phyloP scores from a whole-genome alignment of 768 basidiomycete genomes.

The Rhodotorula taiwanensis region DNA sequence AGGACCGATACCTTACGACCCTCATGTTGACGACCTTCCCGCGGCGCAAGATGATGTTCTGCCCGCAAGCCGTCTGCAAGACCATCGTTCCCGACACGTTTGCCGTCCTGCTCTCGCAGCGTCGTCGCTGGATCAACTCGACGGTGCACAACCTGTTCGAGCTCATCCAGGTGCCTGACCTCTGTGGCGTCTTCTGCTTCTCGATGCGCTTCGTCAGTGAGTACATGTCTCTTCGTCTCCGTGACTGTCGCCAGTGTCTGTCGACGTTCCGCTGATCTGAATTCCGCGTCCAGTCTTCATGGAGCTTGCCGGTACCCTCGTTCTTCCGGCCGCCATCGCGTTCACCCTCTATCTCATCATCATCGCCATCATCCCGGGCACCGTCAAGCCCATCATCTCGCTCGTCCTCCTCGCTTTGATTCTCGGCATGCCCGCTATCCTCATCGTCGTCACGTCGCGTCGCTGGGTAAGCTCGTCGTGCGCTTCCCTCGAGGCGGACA shows the following conservation, averaged over 20 bases:
- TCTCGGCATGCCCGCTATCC: slow-evolving; percentile 86
- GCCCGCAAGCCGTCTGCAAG: slow-evolving; percentile 97
- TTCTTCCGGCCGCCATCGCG: slow-evolving; percentile 91
- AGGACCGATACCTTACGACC: slow-evolving; percentile 97
- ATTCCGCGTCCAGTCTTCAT: slow-evolving; percentile 55
- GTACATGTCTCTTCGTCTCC: background rate
- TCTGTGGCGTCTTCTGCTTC: slow-evolving; percentile 99
- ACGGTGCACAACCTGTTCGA: slow-evolving; percentile 97
- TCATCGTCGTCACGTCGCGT: slow-evolving; percentile 85
- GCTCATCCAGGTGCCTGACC: slow-evolving; percentile 83
- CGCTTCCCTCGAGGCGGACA: background rate
- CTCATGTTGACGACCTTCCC: slow-evolving; percentile 99
- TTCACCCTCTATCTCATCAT: slow-evolving; percentile 79
- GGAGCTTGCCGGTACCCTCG: slow-evolving; percentile 93
- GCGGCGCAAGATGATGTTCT: slow-evolving; percentile 97
- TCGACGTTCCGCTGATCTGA: background rate
- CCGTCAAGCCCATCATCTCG: slow-evolving; percentile 67
- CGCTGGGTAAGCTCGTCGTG: slow-evolving; percentile 53
- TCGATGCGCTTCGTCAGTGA: slow-evolving; percentile 87
- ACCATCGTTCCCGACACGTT: slow-evolving; percentile 97
- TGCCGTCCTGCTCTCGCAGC: slow-evolving; percentile 83
- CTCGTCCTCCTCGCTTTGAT: slow-evolving; percentile 88
- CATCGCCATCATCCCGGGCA: slow-evolving; percentile 72
- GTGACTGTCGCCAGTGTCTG: background rate
- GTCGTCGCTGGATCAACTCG: slow-evolving; percentile 99